Evolutionary conservation across 163 green algal species (phyloP).

Genomic region (Volvox carteri): DNA sequence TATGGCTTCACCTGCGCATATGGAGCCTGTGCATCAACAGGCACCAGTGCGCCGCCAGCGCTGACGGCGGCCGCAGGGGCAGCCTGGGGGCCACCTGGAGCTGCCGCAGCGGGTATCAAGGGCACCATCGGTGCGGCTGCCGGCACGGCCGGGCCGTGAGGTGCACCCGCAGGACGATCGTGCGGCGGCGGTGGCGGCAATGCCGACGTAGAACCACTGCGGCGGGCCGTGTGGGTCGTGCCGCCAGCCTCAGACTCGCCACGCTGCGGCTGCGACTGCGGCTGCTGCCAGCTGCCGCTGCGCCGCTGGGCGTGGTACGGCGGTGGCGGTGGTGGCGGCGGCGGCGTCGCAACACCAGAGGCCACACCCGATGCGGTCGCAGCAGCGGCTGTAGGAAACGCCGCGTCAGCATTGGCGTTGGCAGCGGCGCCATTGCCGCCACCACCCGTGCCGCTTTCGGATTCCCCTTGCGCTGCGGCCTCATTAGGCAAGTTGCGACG

Average conservation of each 20-base stretch:
- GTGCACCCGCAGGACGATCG: neutral
- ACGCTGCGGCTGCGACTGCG: neutral
- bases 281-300: neutral
- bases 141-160: neutral
- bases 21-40: neutral
- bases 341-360: neutral
- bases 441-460: constrained; percentile 1
- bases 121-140: constrained; percentile 3
- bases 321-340: neutral
- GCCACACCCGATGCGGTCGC: neutral
- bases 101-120: neutral
- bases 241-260: neutral
- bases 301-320: neutral
- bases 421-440: too few species aligned
- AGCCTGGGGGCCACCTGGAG: neutral
- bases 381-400: neutral
- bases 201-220: neutral
- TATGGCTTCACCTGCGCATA: constrained; percentile 12
- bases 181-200: neutral
- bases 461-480: neutral
- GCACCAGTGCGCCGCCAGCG: neutral
- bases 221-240: neutral
- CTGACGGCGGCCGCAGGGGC: neutral
- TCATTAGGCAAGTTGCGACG: neutral
- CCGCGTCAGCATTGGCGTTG: neutral